Evolutionary conservation across 2,329 filamentous ascomycete species (phyloP).

Genomic region (Dactylonectria macrodidyma): DNA sequence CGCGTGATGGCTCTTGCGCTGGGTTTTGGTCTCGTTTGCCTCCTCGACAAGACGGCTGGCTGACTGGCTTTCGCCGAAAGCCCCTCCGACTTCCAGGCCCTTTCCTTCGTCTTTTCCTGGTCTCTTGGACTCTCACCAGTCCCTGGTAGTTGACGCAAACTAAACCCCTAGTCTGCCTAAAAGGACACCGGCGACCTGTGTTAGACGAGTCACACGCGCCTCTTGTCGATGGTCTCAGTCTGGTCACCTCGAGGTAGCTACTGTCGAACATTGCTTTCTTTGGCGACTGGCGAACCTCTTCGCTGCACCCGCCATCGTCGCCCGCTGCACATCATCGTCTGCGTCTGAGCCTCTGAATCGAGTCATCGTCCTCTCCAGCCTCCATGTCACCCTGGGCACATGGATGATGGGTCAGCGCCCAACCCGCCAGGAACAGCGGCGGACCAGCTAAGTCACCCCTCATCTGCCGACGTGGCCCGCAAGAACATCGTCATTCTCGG

Average conservation of each 20-base stretch:
- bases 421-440: constrained; percentile 20
- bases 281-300: constrained; percentile 15
- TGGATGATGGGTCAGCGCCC: constrained; percentile 15
- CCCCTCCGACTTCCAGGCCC: neutral
- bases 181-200: neutral
- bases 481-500: constrained; percentile 2
- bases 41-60: neutral
- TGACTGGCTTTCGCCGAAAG: neutral
- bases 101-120: neutral
- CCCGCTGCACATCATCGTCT: constrained; percentile 21
- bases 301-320: constrained; percentile 11
- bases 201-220: constrained; percentile 19
- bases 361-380: constrained; percentile 5
- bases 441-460: constrained; percentile 2
- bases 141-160: constrained; percentile 3
- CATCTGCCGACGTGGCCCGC: constrained; percentile 21
- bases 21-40: neutral
- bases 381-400: constrained; percentile 12
- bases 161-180: constrained; percentile 18
- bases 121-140: constrained; percentile 1
- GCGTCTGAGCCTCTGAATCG: constrained; percentile 2
- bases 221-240: constrained; percentile 13
- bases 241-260: neutral
- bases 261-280: constrained; percentile 5
- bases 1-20: constrained; percentile 15